Evolutionary conservation across 352 stramenopile species (phyloP).

Genomic region (Phytophthora capsici): DNA sequence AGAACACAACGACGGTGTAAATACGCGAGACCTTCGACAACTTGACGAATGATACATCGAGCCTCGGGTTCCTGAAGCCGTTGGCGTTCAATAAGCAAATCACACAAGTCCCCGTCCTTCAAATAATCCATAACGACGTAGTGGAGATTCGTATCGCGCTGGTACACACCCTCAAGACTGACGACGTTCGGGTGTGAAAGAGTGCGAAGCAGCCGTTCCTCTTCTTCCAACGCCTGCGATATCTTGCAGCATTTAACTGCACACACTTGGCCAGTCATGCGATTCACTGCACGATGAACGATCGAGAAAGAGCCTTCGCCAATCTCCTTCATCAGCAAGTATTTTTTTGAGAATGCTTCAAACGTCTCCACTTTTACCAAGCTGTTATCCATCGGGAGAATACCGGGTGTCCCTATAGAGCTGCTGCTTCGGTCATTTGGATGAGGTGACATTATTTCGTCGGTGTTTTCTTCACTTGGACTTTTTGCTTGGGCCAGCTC

Average conservation of each 20-base stretch:
- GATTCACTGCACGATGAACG: slow-evolving; percentile 79
- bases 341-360: slow-evolving; percentile 58
- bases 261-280: slow-evolving; percentile 62
- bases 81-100: slow-evolving; percentile 72
- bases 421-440: slow-evolving; percentile 6
- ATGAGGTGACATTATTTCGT: slow-evolving; percentile 8
- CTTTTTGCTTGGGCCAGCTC: slow-evolving; percentile 30
- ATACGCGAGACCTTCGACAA: slow-evolving; percentile 64
- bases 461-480: slow-evolving; percentile 19
- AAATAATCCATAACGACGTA: slow-evolving; percentile 89
- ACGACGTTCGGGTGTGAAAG: slow-evolving; percentile 78
- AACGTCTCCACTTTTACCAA: slow-evolving; percentile 28
- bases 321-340: slow-evolving; percentile 82
- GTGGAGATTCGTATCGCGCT: slow-evolving; percentile 67
- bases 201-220: slow-evolving; percentile 68
- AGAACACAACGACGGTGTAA: slow-evolving; percentile 70
- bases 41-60: slow-evolving; percentile 67
- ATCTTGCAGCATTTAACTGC: slow-evolving; percentile 83
- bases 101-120: slow-evolving; percentile 77
- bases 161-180: slow-evolving; percentile 70
- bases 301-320: slow-evolving; percentile 87
- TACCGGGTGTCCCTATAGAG: not conserved
- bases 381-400: slow-evolving; percentile 1
- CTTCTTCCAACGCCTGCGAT: slow-evolving; percentile 65
- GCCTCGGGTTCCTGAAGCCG: slow-evolving; percentile 60